Evolutionary conservation across 306 rosid species (phyloP).

Genomic region (Ormosia emarginata): DNA sequence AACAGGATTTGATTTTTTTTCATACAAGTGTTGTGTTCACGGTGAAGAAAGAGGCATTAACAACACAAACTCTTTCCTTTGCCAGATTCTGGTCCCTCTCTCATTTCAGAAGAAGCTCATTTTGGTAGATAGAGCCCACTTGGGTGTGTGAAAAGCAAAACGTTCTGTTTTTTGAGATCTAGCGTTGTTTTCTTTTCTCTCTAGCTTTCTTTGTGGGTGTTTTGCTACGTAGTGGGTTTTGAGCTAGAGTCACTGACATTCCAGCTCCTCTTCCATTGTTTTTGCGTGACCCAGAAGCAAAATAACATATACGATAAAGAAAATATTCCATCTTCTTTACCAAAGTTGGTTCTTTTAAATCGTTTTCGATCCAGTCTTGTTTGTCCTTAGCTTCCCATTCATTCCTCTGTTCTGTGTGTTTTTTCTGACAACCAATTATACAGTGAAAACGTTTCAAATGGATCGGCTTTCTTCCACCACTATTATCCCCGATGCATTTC

Average conservation of each 20-base stretch:
- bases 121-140: not conserved
- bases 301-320: constrained; percentile 10
- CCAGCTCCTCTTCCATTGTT: constrained; percentile 39
- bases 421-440: not conserved
- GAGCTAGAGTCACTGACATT: constrained; percentile 45
- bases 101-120: constrained; percentile 17
- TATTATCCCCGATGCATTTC: constrained; percentile 52
- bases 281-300: constrained; percentile 54
- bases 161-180: constrained; percentile 34
- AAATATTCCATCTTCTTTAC: constrained; percentile 28
- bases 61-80: not conserved
- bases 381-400: not conserved
- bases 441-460: constrained; percentile 36
- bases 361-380: constrained; percentile 10
- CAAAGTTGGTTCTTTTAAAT: constrained; percentile 31
- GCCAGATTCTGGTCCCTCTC: not conserved
- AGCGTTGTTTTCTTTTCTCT: constrained; percentile 19
- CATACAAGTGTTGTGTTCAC: not conserved
- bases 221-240: constrained; percentile 20
- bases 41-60: too few relatives aligned
- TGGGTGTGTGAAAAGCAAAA: constrained; percentile 5
- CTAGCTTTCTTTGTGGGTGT: constrained; percentile 13
- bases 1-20: constrained; percentile 18
- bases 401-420: constrained; percentile 5
- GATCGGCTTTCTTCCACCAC: constrained; percentile 47